Percentiles rank a stretch among this genome's conserved stretches.
These are phyloP conservation scores for Magnusiomyces sp. DNA, from an alignment of 1,139 yeast species.

Conservation along the genomic window DNA sequence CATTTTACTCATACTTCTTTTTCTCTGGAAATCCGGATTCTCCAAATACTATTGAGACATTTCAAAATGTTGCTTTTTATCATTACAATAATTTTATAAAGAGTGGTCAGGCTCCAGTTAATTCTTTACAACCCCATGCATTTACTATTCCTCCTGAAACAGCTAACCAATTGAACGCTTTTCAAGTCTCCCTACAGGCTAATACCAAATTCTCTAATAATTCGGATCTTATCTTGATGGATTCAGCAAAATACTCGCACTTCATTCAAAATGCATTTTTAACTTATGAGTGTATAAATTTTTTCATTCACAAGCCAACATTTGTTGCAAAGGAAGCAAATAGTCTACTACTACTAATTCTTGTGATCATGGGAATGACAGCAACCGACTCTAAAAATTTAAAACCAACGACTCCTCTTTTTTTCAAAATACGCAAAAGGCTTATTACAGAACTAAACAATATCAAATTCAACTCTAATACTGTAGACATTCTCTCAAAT, in stretches of 20 bases:
- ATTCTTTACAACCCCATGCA: neutral
- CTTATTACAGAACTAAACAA: no score
- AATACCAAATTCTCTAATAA: no score
- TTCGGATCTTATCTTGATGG: no score
- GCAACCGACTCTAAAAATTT: no score
- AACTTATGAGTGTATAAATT: slow-evolving; percentile 17
- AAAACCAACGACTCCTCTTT: no score
- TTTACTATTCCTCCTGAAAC: neutral
- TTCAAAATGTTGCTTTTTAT: slow-evolving; percentile 4
- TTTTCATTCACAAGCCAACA: slow-evolving; percentile 35
- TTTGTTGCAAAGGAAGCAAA: slow-evolving; percentile 31
- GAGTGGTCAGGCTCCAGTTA: neutral
- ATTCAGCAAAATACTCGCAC: no score
- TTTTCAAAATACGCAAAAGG: no score
- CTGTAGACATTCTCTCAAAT: no score
- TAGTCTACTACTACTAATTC: slow-evolving; percentile 30
- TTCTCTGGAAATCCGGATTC: neutral
- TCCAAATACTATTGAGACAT: slow-evolving; percentile 3
- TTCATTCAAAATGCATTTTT: slow-evolving; percentile 19
- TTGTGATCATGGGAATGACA: no score
- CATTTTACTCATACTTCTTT: slow-evolving; percentile 6
- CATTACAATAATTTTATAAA: neutral
- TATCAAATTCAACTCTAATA: no score
- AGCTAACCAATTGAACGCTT: neutral
- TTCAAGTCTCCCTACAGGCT: neutral